Evolutionary conservation across 2,329 filamentous ascomycete species (phyloP), one percentile per base, ranked within the genome.

Genomic region (Exophiala sideris): DNA sequence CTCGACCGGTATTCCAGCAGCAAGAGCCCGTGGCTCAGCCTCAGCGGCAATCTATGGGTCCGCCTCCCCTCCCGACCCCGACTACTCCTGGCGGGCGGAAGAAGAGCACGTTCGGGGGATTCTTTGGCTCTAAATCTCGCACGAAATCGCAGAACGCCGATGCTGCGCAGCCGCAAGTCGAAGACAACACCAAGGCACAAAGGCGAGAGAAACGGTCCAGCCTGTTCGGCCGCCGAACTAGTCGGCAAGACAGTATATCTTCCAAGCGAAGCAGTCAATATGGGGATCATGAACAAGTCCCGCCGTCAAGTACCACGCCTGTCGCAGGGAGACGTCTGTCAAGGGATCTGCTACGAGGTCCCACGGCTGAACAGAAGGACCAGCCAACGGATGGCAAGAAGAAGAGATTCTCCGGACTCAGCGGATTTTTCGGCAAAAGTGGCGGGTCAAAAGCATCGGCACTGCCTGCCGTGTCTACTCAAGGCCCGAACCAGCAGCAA

Each of bases 371-470:
- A 12, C 18, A 18, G 6, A 34, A 38, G 12, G 46, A 48, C 2
- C 42, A 55, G 18, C 46, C n/a, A 18, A 5, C 40, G 21, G 57
- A 61, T 35, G 49, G 16, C 10, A 62, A 57, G 45, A 62, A 59
- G 56, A 62, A 62, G 44, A 45, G 60, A 12, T 62, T 61, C 24
- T 62, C 60, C 3, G 60, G 55, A 3, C 24, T 61, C 18, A 57
- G 57, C 35, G 47, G 45, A 16, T 42, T 45, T 35, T 40, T 62
- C 4, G 60, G 56, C 47, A 55, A 55, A 44, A 53, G 46, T 34
- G 50, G 57, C 36, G 41, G 18, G 16, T 12, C 45, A 33, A 48
- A 38, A 11, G 33, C 36, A 10, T 29, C 32, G 6, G 5, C 16
- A 11, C 14, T 20, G 21, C 16, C 39, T 42, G 39, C 12, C 3